Conservation (phyloP, 2,329 filamentous ascomycete genomes). For the Pyrenophora graminea region DNA sequence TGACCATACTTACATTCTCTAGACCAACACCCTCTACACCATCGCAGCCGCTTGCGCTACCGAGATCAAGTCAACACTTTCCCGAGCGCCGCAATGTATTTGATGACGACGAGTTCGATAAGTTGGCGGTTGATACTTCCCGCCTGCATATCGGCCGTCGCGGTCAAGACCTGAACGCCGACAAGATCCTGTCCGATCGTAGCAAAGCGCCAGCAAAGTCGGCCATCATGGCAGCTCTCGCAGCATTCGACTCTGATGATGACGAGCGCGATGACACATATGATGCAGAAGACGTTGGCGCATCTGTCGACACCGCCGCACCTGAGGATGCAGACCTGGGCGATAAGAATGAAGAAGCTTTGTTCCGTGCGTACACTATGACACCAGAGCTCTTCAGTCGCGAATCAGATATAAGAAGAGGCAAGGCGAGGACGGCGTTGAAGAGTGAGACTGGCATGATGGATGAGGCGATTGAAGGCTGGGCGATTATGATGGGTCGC, state of each 20-base stretch:
- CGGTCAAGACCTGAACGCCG: constrained; percentile 66
- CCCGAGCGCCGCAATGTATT: constrained; percentile 72
- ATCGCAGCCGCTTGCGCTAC: constrained; percentile 53
- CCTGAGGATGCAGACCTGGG: constrained; percentile 60
- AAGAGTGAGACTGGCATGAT: constrained; percentile 83
- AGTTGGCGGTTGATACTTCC: constrained; percentile 65
- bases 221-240: constrained; percentile 84
- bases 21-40: constrained; percentile 22
- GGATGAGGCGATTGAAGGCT: constrained; percentile 92
- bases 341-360: constrained; percentile 67
- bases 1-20: constrained; percentile 15
- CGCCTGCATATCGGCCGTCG: constrained; percentile 80
- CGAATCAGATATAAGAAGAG: constrained; percentile 70
- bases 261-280: constrained; percentile 98
- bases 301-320: constrained; percentile 71
- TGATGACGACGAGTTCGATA: constrained; percentile 75
- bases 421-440: constrained; percentile 65
- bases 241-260: constrained; percentile 88
- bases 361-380: constrained; percentile 74
- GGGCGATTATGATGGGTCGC: constrained; percentile 82
- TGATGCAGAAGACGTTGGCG: constrained; percentile 88
- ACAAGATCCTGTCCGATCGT: constrained; percentile 70
- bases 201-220: constrained; percentile 74
- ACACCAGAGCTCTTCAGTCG: constrained; percentile 70
- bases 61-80: constrained; percentile 60